These are phyloP conservation scores for Cladosporium sp. DNA, from an alignment of 2,329 filamentous ascomycete species.

Conservation along the genomic window DNA sequence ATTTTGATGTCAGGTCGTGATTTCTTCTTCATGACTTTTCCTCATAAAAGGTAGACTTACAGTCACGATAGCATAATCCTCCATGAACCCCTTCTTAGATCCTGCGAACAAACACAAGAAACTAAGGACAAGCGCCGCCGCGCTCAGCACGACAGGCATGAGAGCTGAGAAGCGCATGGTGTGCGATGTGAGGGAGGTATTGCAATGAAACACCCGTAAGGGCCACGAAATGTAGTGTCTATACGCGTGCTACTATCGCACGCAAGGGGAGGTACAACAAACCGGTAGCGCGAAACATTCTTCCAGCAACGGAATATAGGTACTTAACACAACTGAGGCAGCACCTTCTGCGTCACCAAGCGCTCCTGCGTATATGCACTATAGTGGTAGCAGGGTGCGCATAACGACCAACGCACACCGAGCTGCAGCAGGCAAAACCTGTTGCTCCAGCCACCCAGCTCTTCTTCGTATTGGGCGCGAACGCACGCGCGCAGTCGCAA, in stretches of 20 bases:
- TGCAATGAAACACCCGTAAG: no score
- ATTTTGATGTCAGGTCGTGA: neutral
- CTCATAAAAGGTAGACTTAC: slow-evolving; percentile 31
- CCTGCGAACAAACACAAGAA: slow-evolving; percentile 60
- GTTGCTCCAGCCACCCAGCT: neutral
- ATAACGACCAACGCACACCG: neutral
- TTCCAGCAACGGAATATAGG: neutral
- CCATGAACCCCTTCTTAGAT: slow-evolving; percentile 50
- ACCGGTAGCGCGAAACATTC: neutral
- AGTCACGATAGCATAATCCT: slow-evolving; percentile 54
- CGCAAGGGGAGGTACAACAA: neutral
- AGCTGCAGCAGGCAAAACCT: neutral
- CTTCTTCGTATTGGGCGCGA: neutral
- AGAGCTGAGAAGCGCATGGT: slow-evolving; percentile 24
- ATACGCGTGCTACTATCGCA: neutral
- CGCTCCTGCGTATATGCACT: neutral
- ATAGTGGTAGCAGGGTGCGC: neutral
- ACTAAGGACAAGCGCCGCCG: slow-evolving; percentile 53
- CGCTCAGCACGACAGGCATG: slow-evolving; percentile 35
- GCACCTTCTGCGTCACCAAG: slow-evolving; percentile 12
- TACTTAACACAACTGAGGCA: no score
- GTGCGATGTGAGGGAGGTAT: neutral
- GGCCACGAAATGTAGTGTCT: neutral
- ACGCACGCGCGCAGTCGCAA: neutral
- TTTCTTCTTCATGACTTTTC: no score